Base-by-base conservation (phyloP, 352 stramenopile genomes). In the Pythium sp. region DNA sequence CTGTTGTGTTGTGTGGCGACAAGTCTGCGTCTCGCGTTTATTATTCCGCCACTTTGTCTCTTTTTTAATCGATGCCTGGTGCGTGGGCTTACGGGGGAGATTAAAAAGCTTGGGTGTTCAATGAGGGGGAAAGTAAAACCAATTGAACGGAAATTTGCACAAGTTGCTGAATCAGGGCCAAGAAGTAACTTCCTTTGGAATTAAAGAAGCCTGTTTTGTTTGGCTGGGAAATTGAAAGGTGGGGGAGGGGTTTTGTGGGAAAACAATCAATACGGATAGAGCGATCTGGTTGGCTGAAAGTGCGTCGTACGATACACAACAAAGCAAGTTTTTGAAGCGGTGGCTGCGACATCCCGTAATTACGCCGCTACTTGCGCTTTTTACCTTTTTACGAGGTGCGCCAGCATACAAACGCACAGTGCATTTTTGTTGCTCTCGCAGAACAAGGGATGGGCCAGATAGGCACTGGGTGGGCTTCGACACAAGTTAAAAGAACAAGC, bases 51-150 rank as follows among this genome's bases (percentile, higher is more conserved):
- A 54, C 58, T 54, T 20, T 62, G 15, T n/a, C 49, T 51, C 32
- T 54, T 67, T 67, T 67, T 67, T 67, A 67, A 67, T 67, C 62
- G 62, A 61, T 11, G 47, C 15, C n/a, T 12, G 2, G 18, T 2
- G 47, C n/a, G n/a, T 54, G 15, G 41, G 15, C 41, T 49, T 49
- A 8, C 15, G 26, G 24, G 30, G 15, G 62, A 61, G 62, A 67
- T 67, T 67, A 67, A 67, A 67, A 67, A 38, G 14, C 3, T 20
- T 7, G 18, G 28, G 41, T 59, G 54, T 1, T n/a, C 11, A 14
- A 41, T 59, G 26, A 59, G 54, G 54, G 11, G 36, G 36, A 24
- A 3, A 36, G 1, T 4, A 34, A 4, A 18, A 5, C 1, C 12
- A 57, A 34, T 22, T 6, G 9, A 24, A 11, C 5, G 2, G 36